Conservation (phyloP, 2,329 filamentous ascomycete species). For the Hypoxylon sp. region DNA sequence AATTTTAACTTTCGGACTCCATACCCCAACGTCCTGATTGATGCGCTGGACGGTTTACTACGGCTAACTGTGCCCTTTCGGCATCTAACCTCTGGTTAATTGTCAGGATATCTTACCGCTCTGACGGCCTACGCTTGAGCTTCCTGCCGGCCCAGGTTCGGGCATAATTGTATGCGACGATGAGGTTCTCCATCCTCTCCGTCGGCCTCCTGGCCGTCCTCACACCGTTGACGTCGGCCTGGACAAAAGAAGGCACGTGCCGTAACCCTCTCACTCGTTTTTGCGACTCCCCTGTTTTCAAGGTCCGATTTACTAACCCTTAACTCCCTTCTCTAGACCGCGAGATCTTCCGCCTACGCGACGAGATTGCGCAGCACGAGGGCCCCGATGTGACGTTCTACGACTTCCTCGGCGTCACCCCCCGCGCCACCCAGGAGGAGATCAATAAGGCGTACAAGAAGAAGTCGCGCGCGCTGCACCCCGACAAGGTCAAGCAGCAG, state of each 20-base stretch:
- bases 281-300: neutral
- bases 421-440: conserved; percentile 82
- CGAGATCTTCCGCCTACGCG: conserved; percentile 95
- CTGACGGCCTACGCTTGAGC: neutral
- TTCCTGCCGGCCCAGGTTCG: neutral
- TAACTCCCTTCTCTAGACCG: conserved; percentile 71
- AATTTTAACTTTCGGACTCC: conserved; percentile 6
- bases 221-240: conserved; percentile 76
- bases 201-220: conserved; percentile 77
- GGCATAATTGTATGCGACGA: conserved; percentile 61
- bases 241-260: conserved; percentile 83
- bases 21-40: conserved; percentile 26
- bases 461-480: conserved; percentile 84
- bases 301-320: conserved; percentile 4
- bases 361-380: conserved; percentile 83
- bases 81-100: conserved; percentile 29
- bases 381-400: conserved; percentile 90
- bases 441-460: conserved; percentile 96
- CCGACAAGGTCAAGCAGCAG: conserved; percentile 93
- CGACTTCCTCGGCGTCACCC: conserved; percentile 84
- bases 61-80: conserved; percentile 31
- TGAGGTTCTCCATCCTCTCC: conserved; percentile 77
- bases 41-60: conserved; percentile 20
- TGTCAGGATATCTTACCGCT: conserved; percentile 3
- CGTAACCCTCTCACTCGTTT: neutral